A percentile compares a stretch with the other conserved stretches of the same genome.
These are phyloP conservation scores for Coemansia sp. DNA, from an alignment of 192 early-diverging fungal species.

Conservation along the genomic window DNA sequence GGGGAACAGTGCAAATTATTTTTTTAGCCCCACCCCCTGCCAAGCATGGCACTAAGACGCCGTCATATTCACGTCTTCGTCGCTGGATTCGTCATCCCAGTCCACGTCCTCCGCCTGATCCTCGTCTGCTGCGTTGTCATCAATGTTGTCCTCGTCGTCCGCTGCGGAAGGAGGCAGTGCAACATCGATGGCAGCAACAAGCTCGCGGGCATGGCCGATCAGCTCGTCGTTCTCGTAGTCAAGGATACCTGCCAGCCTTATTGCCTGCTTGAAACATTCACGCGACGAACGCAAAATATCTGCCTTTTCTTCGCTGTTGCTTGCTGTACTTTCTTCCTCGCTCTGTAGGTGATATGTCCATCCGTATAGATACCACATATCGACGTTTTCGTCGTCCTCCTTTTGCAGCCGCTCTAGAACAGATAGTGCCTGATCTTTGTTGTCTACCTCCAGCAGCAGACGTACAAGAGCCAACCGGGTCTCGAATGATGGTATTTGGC, in stretches of 20 bases:
- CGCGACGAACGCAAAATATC: constrained; percentile 32
- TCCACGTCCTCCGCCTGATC: constrained; percentile 37
- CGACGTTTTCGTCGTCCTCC: constrained; percentile 92
- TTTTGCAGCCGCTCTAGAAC: constrained; percentile 80
- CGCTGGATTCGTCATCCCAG: constrained; percentile 56
- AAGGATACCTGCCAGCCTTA: constrained; percentile 62
- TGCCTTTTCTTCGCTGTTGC: constrained; percentile 39
- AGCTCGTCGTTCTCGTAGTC: constrained; percentile 71
- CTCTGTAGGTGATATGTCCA: constrained; percentile 89
- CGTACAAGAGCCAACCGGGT: constrained; percentile 82
- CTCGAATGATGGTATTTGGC: constrained; percentile 74
- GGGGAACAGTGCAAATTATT: too few relatives aligned
- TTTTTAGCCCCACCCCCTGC: too few relatives aligned
- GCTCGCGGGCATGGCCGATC: constrained; percentile 69
- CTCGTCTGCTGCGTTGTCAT: constrained; percentile 45
- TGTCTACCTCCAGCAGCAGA: constrained; percentile 82
- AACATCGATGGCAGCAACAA: constrained; percentile 63
- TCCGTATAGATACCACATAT: constrained; percentile 95
- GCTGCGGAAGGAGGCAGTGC: constrained; percentile 55
- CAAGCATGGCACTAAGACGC: too few relatives aligned
- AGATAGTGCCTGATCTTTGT: constrained; percentile 76
- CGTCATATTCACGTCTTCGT: constrained; percentile 56
- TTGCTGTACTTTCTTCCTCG: constrained; percentile 66
- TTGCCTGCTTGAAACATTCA: constrained; percentile 47
- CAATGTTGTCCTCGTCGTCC: constrained; percentile 57